These are phyloP conservation scores for Camellia sinensis DNA, from an alignment of 148 eudicot genomes.

Conservation along the genomic window DNA sequence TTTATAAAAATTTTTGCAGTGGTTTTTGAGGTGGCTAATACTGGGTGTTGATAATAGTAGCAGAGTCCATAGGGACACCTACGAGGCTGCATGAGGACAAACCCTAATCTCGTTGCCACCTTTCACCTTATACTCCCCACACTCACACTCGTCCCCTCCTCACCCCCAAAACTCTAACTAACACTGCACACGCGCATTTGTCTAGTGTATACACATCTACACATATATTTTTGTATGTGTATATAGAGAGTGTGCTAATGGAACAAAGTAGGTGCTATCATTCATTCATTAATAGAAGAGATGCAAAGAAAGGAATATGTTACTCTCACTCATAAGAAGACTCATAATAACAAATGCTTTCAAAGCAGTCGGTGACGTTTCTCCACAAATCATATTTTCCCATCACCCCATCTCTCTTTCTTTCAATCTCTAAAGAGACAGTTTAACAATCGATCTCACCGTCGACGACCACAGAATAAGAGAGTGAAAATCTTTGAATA, in stretches of 20 bases:
- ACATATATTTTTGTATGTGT: background rate
- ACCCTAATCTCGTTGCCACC: conserved; percentile 20
- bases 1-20: too few relatives aligned
- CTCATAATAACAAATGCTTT: background rate
- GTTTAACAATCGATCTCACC: background rate
- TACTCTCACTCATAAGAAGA: background rate
- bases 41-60: background rate
- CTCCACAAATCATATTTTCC: conserved; percentile 4
- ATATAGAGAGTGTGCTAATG: background rate
- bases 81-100: conserved; percentile 9
- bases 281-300: background rate
- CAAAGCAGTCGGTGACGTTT: conserved; percentile 1
- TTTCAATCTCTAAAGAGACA: background rate
- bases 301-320: background rate
- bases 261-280: background rate
- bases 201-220: background rate
- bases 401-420: background rate
- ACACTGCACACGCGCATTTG: conserved; percentile 11
- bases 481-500: background rate
- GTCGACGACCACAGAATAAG: background rate
- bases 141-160: conserved; percentile 25
- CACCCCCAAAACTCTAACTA: conserved; percentile 21
- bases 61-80: background rate
- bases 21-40: too few relatives aligned
- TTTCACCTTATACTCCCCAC: conserved; percentile 21